Conservation (phyloP, 495 filamentous ascomycete species). For the Letharia columbiana region DNA sequence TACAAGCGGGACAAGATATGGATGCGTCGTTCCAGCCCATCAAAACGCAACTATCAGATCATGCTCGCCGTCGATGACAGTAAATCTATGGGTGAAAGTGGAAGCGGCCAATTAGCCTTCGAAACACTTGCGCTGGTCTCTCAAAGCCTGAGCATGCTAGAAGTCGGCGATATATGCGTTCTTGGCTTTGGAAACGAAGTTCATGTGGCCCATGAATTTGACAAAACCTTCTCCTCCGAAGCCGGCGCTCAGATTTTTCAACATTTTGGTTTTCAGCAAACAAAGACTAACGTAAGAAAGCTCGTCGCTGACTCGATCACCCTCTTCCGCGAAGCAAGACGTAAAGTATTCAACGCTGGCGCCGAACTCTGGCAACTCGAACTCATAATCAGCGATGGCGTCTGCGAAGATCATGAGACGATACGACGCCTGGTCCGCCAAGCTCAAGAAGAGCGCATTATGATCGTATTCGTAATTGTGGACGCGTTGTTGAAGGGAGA, state of each 20-base stretch:
- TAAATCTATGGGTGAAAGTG: conserved; percentile 78
- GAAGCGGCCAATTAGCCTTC: conserved; percentile 64
- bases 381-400: conserved; percentile 85
- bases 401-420: conserved; percentile 81
- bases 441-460: conserved; percentile 86
- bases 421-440: conserved; percentile 73
- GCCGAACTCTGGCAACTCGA: conserved; percentile 94
- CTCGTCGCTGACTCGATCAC: conserved; percentile 68
- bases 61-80: conserved; percentile 95
- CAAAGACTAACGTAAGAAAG: conserved; percentile 71
- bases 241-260: conserved; percentile 74
- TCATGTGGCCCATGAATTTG: conserved; percentile 82
- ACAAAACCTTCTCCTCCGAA: conserved; percentile 71
- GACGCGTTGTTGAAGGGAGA: conserved; percentile 60
- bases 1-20: conserved; percentile 99
- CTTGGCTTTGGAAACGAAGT: conserved; percentile 82
- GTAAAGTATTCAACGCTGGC: conserved; percentile 44
- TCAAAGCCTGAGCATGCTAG: conserved; percentile 77
- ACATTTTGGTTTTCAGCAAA: conserved; percentile 78
- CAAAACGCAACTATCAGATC: conserved; percentile 91
- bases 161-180: conserved; percentile 83
- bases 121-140: conserved; percentile 86
- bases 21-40: conserved; percentile 88
- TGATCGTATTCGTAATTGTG: conserved; percentile 96
- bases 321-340: conserved; percentile 70